Percentiles rank a stretch among this genome's conserved stretches.
Conservation (phyloP, 1,139 yeast species). For the Spathaspora sp. region DNA sequence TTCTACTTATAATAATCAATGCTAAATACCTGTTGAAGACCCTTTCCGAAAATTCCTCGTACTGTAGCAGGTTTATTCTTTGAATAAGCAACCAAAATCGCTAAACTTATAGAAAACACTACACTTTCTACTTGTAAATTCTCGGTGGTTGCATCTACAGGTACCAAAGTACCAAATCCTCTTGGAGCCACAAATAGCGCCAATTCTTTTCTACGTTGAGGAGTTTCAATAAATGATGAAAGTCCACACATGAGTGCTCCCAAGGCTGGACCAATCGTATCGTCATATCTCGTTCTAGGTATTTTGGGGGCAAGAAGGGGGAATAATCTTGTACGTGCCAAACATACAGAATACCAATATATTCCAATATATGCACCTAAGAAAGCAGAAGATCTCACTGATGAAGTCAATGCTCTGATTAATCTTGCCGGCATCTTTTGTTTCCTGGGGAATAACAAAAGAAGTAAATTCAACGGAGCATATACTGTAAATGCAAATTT, state of each 20-base stretch:
- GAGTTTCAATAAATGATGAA: conserved; percentile 32
- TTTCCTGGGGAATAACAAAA: conserved; percentile 30
- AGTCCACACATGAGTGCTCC: conserved; percentile 36
- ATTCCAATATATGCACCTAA: conserved; percentile 33
- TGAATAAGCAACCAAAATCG: conserved; percentile 34
- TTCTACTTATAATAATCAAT: conserved; percentile 15
- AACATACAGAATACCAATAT: conserved; percentile 40
- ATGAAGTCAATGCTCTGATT: conserved; percentile 22
- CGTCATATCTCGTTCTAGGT: conserved; percentile 29
- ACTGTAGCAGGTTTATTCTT: conserved; percentile 27
- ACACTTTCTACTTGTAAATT: conserved; percentile 29
- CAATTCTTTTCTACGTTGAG: conserved; percentile 38
- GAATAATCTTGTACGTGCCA: conserved; percentile 29
- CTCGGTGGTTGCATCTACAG: conserved; percentile 24
- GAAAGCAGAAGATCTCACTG: conserved; percentile 33
- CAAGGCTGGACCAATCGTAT: conserved; percentile 27
- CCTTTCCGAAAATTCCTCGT: conserved; percentile 38
- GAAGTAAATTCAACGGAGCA: conserved; percentile 30
- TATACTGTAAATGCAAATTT: conserved; percentile 33
- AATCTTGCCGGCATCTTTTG: conserved; percentile 19
- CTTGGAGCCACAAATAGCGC: conserved; percentile 41
- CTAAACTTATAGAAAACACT: conserved; percentile 33
- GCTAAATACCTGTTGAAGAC: conserved; percentile 22
- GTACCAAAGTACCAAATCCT: conserved; percentile 36
- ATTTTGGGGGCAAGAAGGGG: conserved; percentile 31